Base-by-base conservation (phyloP, 2,329 filamentous ascomycete genomes). In the Trichoderma brevicompactum region DNA sequence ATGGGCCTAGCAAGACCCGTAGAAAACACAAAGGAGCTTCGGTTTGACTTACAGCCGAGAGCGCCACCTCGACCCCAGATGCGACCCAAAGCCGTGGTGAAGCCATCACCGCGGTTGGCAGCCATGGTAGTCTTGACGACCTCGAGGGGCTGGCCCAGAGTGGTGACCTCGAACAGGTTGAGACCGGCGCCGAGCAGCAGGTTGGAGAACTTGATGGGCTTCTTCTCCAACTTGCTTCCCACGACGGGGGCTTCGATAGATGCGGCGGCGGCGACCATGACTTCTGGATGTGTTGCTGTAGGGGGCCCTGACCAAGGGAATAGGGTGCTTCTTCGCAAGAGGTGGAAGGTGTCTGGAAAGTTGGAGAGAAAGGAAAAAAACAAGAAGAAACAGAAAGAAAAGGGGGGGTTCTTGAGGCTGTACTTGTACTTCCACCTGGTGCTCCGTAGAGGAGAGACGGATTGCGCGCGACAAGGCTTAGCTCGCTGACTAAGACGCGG, bases 101-200 rank as follows among this genome's bases (percentile, higher is more conserved):
- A 95, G 80, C 88, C 89, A 79, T 98, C 94, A 74, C 87, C 86
- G 80, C 95, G 90, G 83, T 99, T 95, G 73, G 95, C 95, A 75
- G 95, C 95, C 92, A 99, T 98, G 80, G 95, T 98, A 76, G 95
- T 99, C 91, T 99, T 99, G 85, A 92, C 87, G 81, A 99, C 95
- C 86, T 99, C 95, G 79, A 99, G 87, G 72, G 95, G 95, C 87
- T 96, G 85, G 71, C 82, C 82, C 70, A 85, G 79, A 66, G 84
- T 85, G 70, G 83, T 87, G 77, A 90, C 84, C 88, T 97, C 94
- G 80, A 97, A 97, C 87, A 97, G 83, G 86, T 97, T 97, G 82
- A 97, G 87, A 73, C 93, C 92, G 77, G 92, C 92, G 76, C 94
- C 94, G 74, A 97, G 88, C 76, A 99, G 85, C 87, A 99, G 81